Percentiles rank a stretch among this genome's conserved stretches.
Evolutionary conservation across 2,329 filamentous ascomycete genomes (phyloP).

Genomic region (Epichloe glyceriae): DNA sequence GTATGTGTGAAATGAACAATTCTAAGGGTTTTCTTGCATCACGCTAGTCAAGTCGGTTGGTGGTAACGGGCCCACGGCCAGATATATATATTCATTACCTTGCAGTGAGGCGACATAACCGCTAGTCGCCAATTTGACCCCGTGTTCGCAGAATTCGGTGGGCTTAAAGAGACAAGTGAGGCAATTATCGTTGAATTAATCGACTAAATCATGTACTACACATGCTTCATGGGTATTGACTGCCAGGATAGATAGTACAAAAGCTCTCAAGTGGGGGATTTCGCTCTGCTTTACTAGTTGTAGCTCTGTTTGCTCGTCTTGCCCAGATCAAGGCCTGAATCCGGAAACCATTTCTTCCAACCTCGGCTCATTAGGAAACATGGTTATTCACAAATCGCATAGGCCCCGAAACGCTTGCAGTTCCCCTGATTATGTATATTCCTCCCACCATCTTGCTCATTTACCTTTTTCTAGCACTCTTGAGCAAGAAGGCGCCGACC

Average conservation of each 20-base stretch:
- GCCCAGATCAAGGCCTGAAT: background rate
- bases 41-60: too few species aligned
- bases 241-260: background rate
- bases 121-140: too few species aligned
- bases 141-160: too few species aligned
- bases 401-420: background rate
- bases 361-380: too few species aligned
- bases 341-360: background rate
- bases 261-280: background rate
- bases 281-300: background rate
- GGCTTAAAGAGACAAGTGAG: too few species aligned
- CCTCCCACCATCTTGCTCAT: background rate
- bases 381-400: too few species aligned
- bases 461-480: constrained; percentile 52
- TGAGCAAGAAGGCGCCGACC: constrained; percentile 75
- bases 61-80: too few species aligned
- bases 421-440: background rate
- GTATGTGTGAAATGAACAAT: background rate
- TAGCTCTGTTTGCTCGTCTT: background rate
- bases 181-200: too few species aligned
- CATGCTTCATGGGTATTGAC: background rate
- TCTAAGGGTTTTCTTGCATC: background rate
- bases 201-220: constrained; percentile 1
- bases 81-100: too few species aligned
- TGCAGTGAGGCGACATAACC: too few species aligned